Conservation (phyloP, 495 filamentous ascomycete species). For the Penicillium alfredii region DNA sequence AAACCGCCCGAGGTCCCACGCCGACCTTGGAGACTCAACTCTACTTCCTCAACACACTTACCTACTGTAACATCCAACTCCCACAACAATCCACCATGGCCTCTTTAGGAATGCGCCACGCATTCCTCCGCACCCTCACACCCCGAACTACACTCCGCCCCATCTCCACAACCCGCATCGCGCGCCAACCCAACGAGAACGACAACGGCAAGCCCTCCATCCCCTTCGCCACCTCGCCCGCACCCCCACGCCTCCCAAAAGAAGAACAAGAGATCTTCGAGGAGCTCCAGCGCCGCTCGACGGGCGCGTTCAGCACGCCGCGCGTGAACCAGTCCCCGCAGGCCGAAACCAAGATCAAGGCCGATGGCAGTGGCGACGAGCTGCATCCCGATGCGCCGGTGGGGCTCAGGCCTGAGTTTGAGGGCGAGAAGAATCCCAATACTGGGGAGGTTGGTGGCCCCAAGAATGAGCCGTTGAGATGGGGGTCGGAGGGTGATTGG, state of each 20-base stretch:
- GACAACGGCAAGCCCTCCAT: slow-evolving; percentile 30
- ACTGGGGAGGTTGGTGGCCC: slow-evolving; percentile 96
- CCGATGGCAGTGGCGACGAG: slow-evolving; percentile 51
- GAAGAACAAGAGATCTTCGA: slow-evolving; percentile 93
- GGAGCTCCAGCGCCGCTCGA: slow-evolving; percentile 66
- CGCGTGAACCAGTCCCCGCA: slow-evolving; percentile 28
- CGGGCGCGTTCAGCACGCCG: slow-evolving; percentile 68
- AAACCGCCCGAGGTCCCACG: slow-evolving; percentile 7
- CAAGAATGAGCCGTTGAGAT: slow-evolving; percentile 93
- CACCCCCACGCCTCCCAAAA: slow-evolving; percentile 78
- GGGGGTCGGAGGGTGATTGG: slow-evolving; percentile 80
- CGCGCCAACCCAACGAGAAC: slow-evolving; percentile 20
- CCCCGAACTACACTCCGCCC: slow-evolving; percentile 23
- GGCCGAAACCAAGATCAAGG: slow-evolving; percentile 37
- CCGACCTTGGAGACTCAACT: no score
- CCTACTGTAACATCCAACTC: no score
- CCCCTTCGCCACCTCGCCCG: slow-evolving; percentile 47
- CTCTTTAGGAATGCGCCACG: slow-evolving; percentile 12
- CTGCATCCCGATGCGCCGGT: slow-evolving; percentile 63
- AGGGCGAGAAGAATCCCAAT: slow-evolving; percentile 85
- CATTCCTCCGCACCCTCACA: slow-evolving; percentile 14
- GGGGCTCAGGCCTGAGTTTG: slow-evolving; percentile 85
- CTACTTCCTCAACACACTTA: no score
- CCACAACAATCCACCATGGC: slow-evolving; percentile 19
- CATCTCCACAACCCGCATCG: slow-evolving; percentile 28